Base-by-base conservation (phyloP, 768 basidiomycete species). In the Leccinum truebloodii region DNA sequence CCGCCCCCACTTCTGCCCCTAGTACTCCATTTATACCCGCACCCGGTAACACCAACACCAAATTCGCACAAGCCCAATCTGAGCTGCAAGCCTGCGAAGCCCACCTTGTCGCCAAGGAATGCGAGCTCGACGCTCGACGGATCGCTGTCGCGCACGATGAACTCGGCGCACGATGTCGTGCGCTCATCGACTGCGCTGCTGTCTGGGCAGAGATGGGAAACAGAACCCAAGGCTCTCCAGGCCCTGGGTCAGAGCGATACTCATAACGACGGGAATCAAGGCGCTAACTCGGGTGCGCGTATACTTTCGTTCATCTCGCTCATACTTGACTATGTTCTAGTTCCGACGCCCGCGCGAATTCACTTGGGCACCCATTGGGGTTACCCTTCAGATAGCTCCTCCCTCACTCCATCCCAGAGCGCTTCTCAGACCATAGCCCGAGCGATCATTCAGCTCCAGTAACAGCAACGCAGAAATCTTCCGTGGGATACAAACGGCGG, bases 1-100 rank as follows among this genome's bases (percentile, higher is more conserved):
- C 75, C 13, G 54, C 61, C 7, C 10, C 41, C 39, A 6, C 46
- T 13, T 48, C 46, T n/a, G 12, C 4, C 20, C 22, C 46, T n/a
- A 48, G 32, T 32, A 32, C 46, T 18, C 37, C 37, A 39, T 18
- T 39, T 39, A 8, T 18, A 18, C 7, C 16, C 7, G 37, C 16
- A 26, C 20, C 59, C 66, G 26, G 64, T 67, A 22, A 62, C 56
- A 63, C 69, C 26, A 73, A 63, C 55, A 55, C 74, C 18, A 92
- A 90, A 67, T 79, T 91, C 8, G 77, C 77, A 0, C 75, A 83
- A 2, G 90, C 91, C 0, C 91, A 93, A 64, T 77, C 86, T 0
- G 88, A 93, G 63, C 77, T 93, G n/a, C 90, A 92, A 65, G 92
- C 89, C 8, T 94, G 92, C 71, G 92, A 94, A 69, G 77, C 82